Evolutionary conservation across 1,284 basidiomycete species (phyloP), one percentile per base, ranked within the genome.

Genomic region (Ustilago vetiveriae): DNA sequence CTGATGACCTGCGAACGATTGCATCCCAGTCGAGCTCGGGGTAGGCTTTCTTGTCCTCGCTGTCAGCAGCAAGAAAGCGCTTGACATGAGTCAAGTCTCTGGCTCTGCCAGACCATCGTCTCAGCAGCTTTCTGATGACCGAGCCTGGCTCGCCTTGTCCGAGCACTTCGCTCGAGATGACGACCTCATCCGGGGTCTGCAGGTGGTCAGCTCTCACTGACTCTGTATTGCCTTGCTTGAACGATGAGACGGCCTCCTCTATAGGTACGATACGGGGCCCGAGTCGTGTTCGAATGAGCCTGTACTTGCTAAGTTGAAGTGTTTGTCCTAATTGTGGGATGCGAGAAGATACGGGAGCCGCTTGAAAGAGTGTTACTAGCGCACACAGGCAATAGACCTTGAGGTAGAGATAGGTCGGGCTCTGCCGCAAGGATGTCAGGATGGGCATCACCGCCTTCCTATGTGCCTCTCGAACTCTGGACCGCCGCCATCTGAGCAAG

Each of bases 21-120:
- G 77, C 77, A 32, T 78, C 67, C 74, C 72, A 75, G 6, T 64
- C 50, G 2, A 80, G 55, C 55, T 80, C 79, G 1, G 79, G 79
- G 24, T 68, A 80, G 4, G 70, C 58, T 27, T 62, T 64, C 17
- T 39, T 6, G 35, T 79, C 78, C 3, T 14, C 14, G n/a, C 38
- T 26, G 37, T 79, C 74, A 0, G 48, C 24, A 0, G 27, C 30
- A 27, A 78, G 55, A 6, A 73, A 66, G 16, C 46, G 43, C 17
- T 58, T 58, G 33, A 80, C 59, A 19, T 75, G 58, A 1, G 70
- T 49, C 13, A 80, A 54, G 45, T 80, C 78, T 17, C 56, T 52
- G 6, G 55, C 58, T 22, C 78, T 56, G 17, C 55, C 55, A 0
- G 59, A 44, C 79, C 79, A 80, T 17, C 76, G 55, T 38, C 42